A percentile compares a stretch with the other conserved stretches of the same genome.
These are phyloP conservation scores for Gracilaria domingensis DNA, from an alignment of 23 red algal genomes.

Conservation along the genomic window DNA sequence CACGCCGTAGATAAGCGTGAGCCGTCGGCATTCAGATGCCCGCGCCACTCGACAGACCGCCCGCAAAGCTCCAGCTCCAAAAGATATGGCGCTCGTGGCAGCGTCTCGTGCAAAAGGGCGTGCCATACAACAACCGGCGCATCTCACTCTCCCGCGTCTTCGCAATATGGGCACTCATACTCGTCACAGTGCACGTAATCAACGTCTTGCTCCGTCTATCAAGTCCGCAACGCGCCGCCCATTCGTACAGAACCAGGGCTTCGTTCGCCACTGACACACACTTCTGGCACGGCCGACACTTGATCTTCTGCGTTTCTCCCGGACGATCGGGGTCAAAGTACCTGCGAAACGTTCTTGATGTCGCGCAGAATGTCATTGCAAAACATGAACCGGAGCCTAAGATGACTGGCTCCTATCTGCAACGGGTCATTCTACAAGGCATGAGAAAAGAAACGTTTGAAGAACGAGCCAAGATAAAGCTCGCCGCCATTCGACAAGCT, in stretches of 20 bases:
- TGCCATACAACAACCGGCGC: conserved; percentile 26
- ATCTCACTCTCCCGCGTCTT: background rate
- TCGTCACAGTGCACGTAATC: background rate
- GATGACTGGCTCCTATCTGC: conserved; percentile 44
- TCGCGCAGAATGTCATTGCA: conserved; percentile 36
- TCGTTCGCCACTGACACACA: conserved; percentile 14
- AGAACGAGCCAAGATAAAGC: conserved; percentile 33
- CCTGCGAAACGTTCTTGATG: conserved; percentile 53
- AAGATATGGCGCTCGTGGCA: background rate
- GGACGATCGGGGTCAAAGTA: conserved; percentile 72
- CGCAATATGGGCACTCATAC: background rate
- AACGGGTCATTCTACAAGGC: conserved; percentile 62
- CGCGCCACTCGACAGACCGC: background rate
- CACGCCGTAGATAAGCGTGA: no score
- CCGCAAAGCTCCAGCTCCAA: background rate
- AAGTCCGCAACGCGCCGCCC: background rate
- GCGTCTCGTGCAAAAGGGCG: conserved; percentile 7
- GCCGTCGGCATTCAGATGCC: conserved; percentile 6
- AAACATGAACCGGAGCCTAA: conserved; percentile 66
- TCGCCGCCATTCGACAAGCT: conserved; percentile 62
- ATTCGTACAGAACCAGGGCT: conserved; percentile 10
- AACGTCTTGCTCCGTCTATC: background rate
- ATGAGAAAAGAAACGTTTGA: conserved; percentile 45
- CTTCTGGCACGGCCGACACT: conserved; percentile 50
- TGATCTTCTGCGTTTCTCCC: conserved; percentile 75